Percentiles rank a stretch among this genome's conserved stretches.
Conservation (phyloP, 139 green algal species). For the Microglena sp. region DNA sequence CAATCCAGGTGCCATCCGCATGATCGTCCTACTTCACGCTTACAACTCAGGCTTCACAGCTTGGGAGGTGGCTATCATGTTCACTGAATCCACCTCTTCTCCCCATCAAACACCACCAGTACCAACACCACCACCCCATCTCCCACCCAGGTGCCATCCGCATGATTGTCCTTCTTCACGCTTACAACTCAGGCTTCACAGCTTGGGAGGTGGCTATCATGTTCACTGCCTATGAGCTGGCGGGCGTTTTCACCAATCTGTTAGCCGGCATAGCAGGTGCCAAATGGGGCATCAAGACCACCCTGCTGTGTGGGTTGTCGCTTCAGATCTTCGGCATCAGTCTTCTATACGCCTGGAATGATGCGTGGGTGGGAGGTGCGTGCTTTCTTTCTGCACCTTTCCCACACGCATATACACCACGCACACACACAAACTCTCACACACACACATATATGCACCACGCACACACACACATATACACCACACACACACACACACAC, state of each 20-base stretch:
- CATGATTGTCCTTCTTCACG: background rate
- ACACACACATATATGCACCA: too few relatives aligned
- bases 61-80: conserved; percentile 17
- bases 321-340: conserved; percentile 55
- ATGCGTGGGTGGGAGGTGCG: too few relatives aligned
- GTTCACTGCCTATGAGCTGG: conserved; percentile 75
- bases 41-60: background rate
- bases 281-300: conserved; percentile 71
- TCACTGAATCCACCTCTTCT: too few relatives aligned
- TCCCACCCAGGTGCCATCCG: conserved; percentile 62
- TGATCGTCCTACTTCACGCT: background rate
- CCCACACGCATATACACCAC: too few relatives aligned
- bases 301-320: conserved; percentile 45
- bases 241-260: conserved; percentile 73
- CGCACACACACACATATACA: too few relatives aligned
- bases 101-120: too few relatives aligned
- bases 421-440: too few relatives aligned
- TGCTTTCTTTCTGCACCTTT: too few relatives aligned
- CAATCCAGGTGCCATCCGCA: conserved; percentile 61
- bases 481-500: too few relatives aligned
- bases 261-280: conserved; percentile 51
- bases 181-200: background rate
- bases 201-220: conserved; percentile 65
- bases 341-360: conserved; percentile 71
- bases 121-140: too few relatives aligned